Conservation (phyloP, 1,139 yeast genomes). For the Yamadazyma trypodendri region DNA sequence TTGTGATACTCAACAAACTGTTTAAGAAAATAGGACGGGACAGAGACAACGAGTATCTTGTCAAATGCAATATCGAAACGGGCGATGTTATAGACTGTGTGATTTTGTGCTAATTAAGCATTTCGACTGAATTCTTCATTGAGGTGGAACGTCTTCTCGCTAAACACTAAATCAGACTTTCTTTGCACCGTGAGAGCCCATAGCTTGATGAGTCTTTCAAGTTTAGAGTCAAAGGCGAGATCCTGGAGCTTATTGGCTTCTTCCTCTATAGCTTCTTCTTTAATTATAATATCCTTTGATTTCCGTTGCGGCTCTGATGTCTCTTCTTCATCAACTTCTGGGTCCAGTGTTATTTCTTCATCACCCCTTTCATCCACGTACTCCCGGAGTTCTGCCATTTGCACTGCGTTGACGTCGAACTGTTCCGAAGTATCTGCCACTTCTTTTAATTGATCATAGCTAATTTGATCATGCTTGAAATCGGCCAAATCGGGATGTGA, state of each 20-base stretch:
- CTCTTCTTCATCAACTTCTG: conserved; percentile 6
- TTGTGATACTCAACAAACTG: conserved; percentile 30
- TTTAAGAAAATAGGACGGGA: conserved; percentile 23
- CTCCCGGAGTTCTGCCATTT: conserved; percentile 6
- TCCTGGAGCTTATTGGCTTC: conserved; percentile 25
- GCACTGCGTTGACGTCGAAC: conserved; percentile 17
- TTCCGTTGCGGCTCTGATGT: conserved; percentile 4
- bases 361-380: conserved; percentile 10
- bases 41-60: conserved; percentile 51
- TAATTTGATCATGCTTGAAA: conserved; percentile 15
- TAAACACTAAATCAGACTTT: conserved; percentile 30
- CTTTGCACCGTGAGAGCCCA: conserved; percentile 64
- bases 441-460: conserved; percentile 3
- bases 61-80: conserved; percentile 63
- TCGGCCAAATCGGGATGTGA: conserved; percentile 10
- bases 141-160: conserved; percentile 27
- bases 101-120: conserved; percentile 18
- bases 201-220: conserved; percentile 55
- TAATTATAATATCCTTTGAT: conserved; percentile 6
- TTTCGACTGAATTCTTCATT: conserved; percentile 5
- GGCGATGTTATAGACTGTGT: conserved; percentile 59
- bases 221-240: conserved; percentile 42
- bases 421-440: conserved; percentile 5
- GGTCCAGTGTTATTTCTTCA: conserved; percentile 7
- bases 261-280: conserved; percentile 26